A percentile compares a stretch with the other conserved stretches of the same genome.
Conservation (phyloP, 495 filamentous ascomycete genomes). For the Aspergillus conjunctus region DNA sequence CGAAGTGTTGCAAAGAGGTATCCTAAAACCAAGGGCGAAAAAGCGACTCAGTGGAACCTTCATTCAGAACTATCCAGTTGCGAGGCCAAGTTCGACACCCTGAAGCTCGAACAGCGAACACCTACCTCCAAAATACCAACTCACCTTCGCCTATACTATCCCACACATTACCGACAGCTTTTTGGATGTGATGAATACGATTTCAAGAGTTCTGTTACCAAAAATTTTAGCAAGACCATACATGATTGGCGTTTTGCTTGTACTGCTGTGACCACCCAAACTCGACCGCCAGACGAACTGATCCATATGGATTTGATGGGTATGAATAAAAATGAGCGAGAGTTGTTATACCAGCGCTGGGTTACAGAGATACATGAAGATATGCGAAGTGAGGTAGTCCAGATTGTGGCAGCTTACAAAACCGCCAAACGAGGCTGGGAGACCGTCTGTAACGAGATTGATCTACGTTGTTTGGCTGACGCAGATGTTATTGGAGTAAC, state of each 20-base stretch:
- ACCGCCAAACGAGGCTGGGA: slow-evolving; percentile 36
- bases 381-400: background rate
- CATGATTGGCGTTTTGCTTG: slow-evolving; percentile 33
- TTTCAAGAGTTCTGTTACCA: slow-evolving; percentile 28
- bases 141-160: slow-evolving; percentile 17
- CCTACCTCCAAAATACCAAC: slow-evolving; percentile 21
- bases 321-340: slow-evolving; percentile 33
- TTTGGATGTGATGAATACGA: slow-evolving; percentile 34
- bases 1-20: slow-evolving; percentile 33
- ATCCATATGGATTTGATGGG: slow-evolving; percentile 19
- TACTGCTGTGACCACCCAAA: slow-evolving; percentile 9
- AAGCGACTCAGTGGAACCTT: slow-evolving; percentile 20
- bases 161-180: slow-evolving; percentile 28
- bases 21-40: slow-evolving; percentile 46
- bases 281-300: slow-evolving; percentile 20
- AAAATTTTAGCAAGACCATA: slow-evolving; percentile 26
- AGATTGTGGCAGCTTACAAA: slow-evolving; percentile 17
- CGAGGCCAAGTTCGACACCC: slow-evolving; percentile 17
- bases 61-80: slow-evolving; percentile 17
- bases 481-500: slow-evolving; percentile 73
- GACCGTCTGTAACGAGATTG: slow-evolving; percentile 35
- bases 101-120: slow-evolving; percentile 11
- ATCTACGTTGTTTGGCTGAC: slow-evolving; percentile 36
- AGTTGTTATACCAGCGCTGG: slow-evolving; percentile 46
- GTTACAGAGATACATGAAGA: slow-evolving; percentile 28